Evolutionary conservation across 345 rosid species (phyloP).

Genomic region (Euphorbia pulcherrima): DNA sequence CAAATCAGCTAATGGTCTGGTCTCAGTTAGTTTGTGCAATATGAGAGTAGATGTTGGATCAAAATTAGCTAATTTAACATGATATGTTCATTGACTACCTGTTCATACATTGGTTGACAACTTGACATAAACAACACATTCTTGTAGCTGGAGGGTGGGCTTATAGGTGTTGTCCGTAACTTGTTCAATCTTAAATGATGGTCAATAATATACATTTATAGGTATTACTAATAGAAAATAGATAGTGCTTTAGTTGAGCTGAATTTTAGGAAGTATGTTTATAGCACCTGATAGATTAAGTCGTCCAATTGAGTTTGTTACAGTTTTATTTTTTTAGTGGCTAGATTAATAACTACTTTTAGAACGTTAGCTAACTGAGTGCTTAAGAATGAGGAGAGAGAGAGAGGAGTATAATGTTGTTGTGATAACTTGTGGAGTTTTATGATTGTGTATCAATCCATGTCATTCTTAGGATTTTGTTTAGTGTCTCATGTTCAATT

Average conservation of each 20-base stretch:
- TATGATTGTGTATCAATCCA: neutral
- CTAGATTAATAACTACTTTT: neutral
- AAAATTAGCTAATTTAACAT: neutral
- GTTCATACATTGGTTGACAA: neutral
- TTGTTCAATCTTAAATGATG: neutral
- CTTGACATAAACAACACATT: neutral
- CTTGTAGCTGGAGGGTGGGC: neutral
- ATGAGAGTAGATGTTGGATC: neutral
- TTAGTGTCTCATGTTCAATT: neutral
- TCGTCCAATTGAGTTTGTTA: neutral
- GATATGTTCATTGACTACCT: neutral
- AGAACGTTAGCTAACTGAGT: neutral
- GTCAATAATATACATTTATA: neutral
- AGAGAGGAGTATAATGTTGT: neutral
- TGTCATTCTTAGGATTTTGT: neutral
- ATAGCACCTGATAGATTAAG: neutral
- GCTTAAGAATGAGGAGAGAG: neutral
- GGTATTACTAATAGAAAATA: neutral
- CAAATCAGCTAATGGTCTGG: neutral
- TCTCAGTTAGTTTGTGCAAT: neutral
- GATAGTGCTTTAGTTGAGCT: neutral
- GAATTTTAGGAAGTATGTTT: neutral
- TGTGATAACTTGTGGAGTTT: neutral
- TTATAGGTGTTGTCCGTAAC: neutral
- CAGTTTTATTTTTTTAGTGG: neutral